phyloP scores from a whole-genome alignment of 441 rosid species.

The Bruguiera hainesii region DNA sequence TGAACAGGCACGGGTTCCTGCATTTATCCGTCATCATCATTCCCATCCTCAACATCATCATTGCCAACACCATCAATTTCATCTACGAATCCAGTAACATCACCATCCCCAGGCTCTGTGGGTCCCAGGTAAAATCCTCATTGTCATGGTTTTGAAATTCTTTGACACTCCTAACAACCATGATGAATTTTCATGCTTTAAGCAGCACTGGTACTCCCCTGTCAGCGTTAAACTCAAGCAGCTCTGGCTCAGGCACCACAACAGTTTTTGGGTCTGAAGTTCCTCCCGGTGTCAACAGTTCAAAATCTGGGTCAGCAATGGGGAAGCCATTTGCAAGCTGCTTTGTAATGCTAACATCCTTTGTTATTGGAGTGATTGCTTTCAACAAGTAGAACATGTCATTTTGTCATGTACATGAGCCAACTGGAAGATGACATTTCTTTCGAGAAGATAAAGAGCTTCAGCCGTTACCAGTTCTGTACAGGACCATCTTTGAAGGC shows the following conservation, averaged over 20 bases:
- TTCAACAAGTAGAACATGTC: constrained; percentile 32
- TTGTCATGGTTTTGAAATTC: constrained; percentile 1
- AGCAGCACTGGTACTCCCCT: constrained; percentile 42
- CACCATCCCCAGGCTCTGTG: constrained; percentile 39
- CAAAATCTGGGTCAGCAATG: constrained; percentile 48
- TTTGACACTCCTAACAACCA: background rate
- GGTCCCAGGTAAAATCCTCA: constrained; percentile 42
- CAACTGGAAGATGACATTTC: constrained; percentile 14
- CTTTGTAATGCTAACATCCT: constrained; percentile 33
- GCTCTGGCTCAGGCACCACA: constrained; percentile 44
- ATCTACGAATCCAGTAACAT: constrained; percentile 32
- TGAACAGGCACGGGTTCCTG: constrained; percentile 82
- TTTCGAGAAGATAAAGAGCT: constrained; percentile 14
- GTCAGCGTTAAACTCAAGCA: constrained; percentile 48
- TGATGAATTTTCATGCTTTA: background rate
- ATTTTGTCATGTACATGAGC: constrained; percentile 14
- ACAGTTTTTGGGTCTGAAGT: constrained; percentile 43
- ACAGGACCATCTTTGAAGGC: constrained; percentile 12
- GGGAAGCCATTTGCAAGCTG: constrained; percentile 27
- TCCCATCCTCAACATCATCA: constrained; percentile 44
- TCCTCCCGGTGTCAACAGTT: constrained; percentile 46
- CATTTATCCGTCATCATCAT: constrained; percentile 55
- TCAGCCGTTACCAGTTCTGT: constrained; percentile 15
- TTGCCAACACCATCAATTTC: constrained; percentile 34
- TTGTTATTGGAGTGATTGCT: constrained; percentile 33